Conservation (phyloP, 495 filamentous ascomycete genomes). For the Tetracladium setigerum region DNA sequence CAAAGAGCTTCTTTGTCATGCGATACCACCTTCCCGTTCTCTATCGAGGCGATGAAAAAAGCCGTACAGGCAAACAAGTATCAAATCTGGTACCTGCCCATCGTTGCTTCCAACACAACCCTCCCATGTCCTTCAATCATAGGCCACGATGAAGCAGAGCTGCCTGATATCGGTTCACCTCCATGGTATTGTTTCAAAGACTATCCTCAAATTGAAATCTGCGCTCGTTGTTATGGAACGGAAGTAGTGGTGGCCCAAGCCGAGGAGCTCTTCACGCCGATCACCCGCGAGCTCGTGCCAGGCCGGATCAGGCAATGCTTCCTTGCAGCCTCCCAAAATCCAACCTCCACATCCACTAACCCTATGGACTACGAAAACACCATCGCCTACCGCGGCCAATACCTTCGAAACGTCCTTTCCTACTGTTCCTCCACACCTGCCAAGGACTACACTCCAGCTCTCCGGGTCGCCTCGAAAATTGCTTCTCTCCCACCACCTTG, state of each 20-base stretch:
- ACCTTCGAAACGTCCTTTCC: neutral
- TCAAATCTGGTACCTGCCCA: neutral
- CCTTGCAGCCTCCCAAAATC: neutral
- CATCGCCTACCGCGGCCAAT: conserved; percentile 1
- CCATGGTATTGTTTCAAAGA: conserved; percentile 9
- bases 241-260: conserved; percentile 1
- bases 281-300: neutral
- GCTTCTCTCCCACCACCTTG: conserved; percentile 1
- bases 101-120: neutral
- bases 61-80: neutral
- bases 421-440: neutral
- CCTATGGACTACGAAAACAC: conserved; percentile 5
- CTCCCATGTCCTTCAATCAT: neutral
- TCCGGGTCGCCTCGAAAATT: neutral
- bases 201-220: conserved; percentile 5
- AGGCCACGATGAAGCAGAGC: conserved; percentile 1
- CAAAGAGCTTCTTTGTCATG: neutral
- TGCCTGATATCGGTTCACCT: neutral
- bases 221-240: conserved; percentile 7
- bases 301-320: conserved; percentile 9
- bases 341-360: neutral
- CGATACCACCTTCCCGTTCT: neutral
- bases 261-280: conserved; percentile 1
- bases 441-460: neutral
- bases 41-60: neutral